A percentile compares a stretch with the other conserved stretches of the same genome.
Conservation (phyloP, 164 flowering plant genomes). For the Aristolochia californica region DNA sequence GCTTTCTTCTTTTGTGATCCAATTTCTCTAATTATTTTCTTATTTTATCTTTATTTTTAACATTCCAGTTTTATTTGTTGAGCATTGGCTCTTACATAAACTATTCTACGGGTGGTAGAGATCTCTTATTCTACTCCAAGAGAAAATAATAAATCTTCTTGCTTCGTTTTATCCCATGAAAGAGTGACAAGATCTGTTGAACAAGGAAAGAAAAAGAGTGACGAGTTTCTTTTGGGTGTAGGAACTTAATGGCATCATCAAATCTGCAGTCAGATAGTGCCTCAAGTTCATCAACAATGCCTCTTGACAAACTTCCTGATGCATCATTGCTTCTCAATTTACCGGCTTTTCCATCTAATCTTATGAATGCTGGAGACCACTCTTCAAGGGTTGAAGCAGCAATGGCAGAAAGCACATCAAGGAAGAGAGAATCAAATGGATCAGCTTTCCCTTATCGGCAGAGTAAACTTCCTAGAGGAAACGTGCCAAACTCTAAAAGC, state of each 20-base stretch:
- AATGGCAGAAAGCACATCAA: constrained; percentile 57
- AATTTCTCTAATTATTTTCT: no score
- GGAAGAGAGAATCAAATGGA: constrained; percentile 57
- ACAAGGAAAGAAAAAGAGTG: no score
- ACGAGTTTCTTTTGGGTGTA: constrained; percentile 3
- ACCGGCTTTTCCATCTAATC: constrained; percentile 21
- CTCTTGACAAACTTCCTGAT: constrained; percentile 62
- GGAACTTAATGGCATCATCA: constrained; percentile 16
- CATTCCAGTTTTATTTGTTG: no score
- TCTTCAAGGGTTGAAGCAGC: constrained; percentile 70
- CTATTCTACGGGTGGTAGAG: no score
- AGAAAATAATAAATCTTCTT: no score
- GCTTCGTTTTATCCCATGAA: no score
- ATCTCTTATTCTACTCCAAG: no score
- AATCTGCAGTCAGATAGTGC: constrained; percentile 11
- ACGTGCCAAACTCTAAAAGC: constrained; percentile 42
- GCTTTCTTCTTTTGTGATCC: no score
- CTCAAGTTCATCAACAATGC: constrained; percentile 10
- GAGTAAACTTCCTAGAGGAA: constrained; percentile 55
- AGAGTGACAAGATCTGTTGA: no score
- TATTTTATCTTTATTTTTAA: no score
- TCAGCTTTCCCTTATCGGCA: constrained; percentile 31
- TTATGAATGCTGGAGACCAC: constrained; percentile 33
- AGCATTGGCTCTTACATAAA: no score
- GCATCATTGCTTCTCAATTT: constrained; percentile 69